phyloP scores from a whole-genome alignment of 176 grass and related monocot genomes.

The Triticum monococcum region DNA sequence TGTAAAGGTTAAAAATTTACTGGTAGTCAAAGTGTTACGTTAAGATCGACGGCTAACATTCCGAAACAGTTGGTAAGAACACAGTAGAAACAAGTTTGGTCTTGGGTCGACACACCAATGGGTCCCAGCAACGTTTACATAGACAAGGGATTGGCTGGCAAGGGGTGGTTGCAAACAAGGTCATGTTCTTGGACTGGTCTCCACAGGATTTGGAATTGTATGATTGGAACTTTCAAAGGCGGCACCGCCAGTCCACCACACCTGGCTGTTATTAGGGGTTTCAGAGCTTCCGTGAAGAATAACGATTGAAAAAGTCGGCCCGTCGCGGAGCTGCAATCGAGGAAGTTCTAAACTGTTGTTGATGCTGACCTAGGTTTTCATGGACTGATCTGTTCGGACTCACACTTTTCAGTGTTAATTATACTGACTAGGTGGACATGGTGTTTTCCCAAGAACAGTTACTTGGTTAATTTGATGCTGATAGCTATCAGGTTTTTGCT shows the following conservation, averaged over 20 bases:
- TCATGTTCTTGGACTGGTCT: constrained; percentile 15
- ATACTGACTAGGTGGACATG: background rate
- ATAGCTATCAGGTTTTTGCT: background rate
- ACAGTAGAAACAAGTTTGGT: background rate
- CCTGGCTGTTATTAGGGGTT: background rate
- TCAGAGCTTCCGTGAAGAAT: background rate
- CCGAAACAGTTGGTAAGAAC: background rate
- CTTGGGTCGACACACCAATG: background rate
- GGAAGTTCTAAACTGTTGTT: background rate
- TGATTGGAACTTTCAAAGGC: constrained; percentile 26
- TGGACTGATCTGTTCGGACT: background rate
- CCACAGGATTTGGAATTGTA: background rate
- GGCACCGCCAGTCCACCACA: background rate
- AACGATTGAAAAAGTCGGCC: background rate
- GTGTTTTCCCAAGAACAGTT: background rate
- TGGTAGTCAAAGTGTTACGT: background rate
- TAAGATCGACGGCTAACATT: background rate
- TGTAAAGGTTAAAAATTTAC: background rate
- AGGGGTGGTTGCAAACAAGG: background rate
- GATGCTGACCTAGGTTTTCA: constrained; percentile 20
- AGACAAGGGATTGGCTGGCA: background rate
- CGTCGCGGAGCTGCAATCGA: background rate
- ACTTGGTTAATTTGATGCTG: background rate
- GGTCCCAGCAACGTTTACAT: background rate
- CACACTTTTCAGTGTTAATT: background rate